These are phyloP conservation scores for Bolboschoenus planiculmis DNA, from an alignment of 176 grass and related monocot genomes.

Conservation along the genomic window DNA sequence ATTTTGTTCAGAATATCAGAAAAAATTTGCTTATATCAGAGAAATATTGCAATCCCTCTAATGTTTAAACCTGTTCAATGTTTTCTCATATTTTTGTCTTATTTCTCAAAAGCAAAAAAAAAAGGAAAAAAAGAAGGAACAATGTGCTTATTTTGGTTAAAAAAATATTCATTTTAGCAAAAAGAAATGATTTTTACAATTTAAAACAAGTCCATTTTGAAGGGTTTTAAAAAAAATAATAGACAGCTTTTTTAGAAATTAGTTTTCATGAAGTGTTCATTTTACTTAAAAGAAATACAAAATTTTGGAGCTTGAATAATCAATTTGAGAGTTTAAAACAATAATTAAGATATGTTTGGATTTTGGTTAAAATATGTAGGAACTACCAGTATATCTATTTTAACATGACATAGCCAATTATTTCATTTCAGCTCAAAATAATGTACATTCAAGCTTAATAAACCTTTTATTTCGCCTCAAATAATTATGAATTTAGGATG, in stretches of 20 bases:
- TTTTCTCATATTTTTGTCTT: background rate
- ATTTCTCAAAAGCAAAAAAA: background rate
- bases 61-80: no score
- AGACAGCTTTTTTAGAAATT: background rate
- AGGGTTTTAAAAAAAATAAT: background rate
- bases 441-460: background rate
- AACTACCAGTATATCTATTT: background rate
- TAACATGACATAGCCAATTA: background rate
- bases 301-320: background rate
- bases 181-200: background rate
- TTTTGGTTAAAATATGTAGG: background rate
- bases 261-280: background rate
- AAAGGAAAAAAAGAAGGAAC: background rate
- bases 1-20: background rate
- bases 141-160: background rate
- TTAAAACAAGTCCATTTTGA: background rate
- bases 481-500: background rate
- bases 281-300: background rate
- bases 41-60: background rate
- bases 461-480: background rate
- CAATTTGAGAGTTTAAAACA: background rate
- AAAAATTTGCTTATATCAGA: background rate
- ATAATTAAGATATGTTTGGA: background rate
- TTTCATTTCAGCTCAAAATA: background rate
- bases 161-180: background rate